Conservation (phyloP, 1,139 yeast species). For the Geotrichum carabidarum region DNA sequence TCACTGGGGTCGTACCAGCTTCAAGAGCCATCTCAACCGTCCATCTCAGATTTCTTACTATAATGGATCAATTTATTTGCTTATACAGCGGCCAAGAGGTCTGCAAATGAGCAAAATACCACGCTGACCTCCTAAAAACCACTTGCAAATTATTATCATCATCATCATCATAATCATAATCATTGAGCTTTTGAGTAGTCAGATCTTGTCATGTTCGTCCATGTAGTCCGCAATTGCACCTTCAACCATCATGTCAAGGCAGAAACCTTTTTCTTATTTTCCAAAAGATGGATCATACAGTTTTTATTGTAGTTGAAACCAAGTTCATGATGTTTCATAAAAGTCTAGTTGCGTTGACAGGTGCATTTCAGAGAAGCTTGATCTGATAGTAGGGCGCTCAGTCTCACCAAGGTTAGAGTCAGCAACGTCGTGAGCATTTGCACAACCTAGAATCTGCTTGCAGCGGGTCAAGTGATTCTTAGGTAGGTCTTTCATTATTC, state of each 20-base stretch:
- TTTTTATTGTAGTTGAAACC: conserved; percentile 46
- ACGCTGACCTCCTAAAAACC: conserved; percentile 43
- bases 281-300: conserved; percentile 37
- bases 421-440: conserved; percentile 38
- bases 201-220: conserved; percentile 20
- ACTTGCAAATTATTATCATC: too few relatives aligned
- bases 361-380: conserved; percentile 38
- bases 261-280: too few relatives aligned
- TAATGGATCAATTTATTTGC: too few relatives aligned
- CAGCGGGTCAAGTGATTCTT: conserved; percentile 4
- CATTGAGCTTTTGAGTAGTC: conserved; percentile 8
- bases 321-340: conserved; percentile 34
- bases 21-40: too few relatives aligned
- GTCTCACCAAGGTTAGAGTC: background rate
- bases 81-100: background rate
- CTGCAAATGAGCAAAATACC: conserved; percentile 34
- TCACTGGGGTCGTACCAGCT: too few relatives aligned
- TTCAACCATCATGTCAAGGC: conserved; percentile 38
- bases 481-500: background rate
- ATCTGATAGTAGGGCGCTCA: conserved; percentile 39
- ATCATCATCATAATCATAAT: too few relatives aligned
- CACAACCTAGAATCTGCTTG: conserved; percentile 31
- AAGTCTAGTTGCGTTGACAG: conserved; percentile 18
- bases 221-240: conserved; percentile 42
- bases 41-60: too few relatives aligned